Evolutionary conservation across 345 rosid genomes (phyloP).

Genomic region (Lagerstroemia speciosa): DNA sequence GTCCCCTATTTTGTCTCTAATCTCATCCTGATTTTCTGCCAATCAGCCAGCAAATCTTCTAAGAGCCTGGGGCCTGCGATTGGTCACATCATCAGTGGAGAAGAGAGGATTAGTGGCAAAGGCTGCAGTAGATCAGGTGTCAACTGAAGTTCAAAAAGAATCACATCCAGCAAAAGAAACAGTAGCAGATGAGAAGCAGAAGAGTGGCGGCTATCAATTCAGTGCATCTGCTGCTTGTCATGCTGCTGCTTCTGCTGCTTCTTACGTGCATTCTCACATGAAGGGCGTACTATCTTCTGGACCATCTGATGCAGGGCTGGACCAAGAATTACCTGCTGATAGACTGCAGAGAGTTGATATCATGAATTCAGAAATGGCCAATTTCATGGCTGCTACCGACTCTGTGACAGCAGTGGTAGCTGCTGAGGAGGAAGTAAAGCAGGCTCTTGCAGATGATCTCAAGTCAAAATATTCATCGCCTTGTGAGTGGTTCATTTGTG

Average conservation of each 20-base stretch:
- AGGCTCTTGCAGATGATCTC: slow-evolving; percentile 90
- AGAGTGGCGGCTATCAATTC: slow-evolving; percentile 25
- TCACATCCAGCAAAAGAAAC: slow-evolving; percentile 20
- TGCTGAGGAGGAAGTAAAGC: slow-evolving; percentile 89
- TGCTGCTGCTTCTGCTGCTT: slow-evolving; percentile 77
- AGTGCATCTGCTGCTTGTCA: slow-evolving; percentile 68
- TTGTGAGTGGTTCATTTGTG: slow-evolving; percentile 95
- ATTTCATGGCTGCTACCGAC: slow-evolving; percentile 82
- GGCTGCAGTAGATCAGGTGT: slow-evolving; percentile 25
- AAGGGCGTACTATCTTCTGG: slow-evolving; percentile 53
- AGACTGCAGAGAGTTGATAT: slow-evolving; percentile 18
- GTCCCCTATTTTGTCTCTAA: neutral
- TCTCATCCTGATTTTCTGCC: slow-evolving; percentile 7
- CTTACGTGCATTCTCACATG: slow-evolving; percentile 69
- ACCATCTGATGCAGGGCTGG: slow-evolving; percentile 22
- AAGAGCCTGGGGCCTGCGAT: slow-evolving; percentile 43
- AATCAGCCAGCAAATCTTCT: slow-evolving; percentile 58
- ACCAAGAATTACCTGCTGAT: slow-evolving; percentile 15
- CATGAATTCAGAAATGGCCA: slow-evolving; percentile 43
- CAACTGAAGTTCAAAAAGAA: slow-evolving; percentile 34
- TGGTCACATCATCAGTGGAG: slow-evolving; percentile 72
- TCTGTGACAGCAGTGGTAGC: slow-evolving; percentile 97
- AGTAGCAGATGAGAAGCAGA: slow-evolving; percentile 22
- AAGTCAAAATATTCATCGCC: slow-evolving; percentile 65
- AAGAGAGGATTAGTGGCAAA: slow-evolving; percentile 42